phyloP scores from a whole-genome alignment of 768 basidiomycete genomes.

The Pisolithus microcarpus region DNA sequence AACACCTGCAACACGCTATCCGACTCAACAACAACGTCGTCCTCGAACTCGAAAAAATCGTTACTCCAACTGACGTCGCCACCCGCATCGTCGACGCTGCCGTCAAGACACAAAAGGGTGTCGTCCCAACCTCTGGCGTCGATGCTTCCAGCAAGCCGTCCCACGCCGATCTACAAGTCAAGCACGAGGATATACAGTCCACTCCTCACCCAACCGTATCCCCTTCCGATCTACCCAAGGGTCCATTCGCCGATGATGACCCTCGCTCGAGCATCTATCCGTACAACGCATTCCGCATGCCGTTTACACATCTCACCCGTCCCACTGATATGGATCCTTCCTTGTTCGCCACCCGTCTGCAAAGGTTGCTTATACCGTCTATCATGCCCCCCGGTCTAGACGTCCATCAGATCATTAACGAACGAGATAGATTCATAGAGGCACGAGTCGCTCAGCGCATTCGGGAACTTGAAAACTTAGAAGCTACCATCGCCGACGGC shows the following conservation, averaged over 20 bases:
- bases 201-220: constrained; percentile 34
- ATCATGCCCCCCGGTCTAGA: constrained; percentile 90
- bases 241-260: constrained; percentile 74
- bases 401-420: constrained; percentile 83
- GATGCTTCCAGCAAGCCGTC: constrained; percentile 19
- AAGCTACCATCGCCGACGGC: constrained; percentile 75
- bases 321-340: constrained; percentile 51
- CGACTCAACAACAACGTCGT: constrained; percentile 55
- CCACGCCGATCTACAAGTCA: constrained; percentile 32
- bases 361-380: constrained; percentile 78
- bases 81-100: constrained; percentile 67
- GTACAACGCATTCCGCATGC: constrained; percentile 84
- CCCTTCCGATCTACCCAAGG: constrained; percentile 59
- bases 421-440: constrained; percentile 87
- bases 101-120: constrained; percentile 63
- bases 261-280: constrained; percentile 78
- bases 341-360: constrained; percentile 64
- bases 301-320: constrained; percentile 74
- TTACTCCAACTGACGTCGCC: constrained; percentile 52
- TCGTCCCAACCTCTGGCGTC: constrained; percentile 17
- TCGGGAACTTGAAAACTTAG: constrained; percentile 73
- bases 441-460: constrained; percentile 85
- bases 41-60: constrained; percentile 56
- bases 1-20: constrained; percentile 62
- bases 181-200: constrained; percentile 47